Evolutionary conservation across 805 yeast species (phyloP).

Genomic region (Tetrapisispora nanseiensis): DNA sequence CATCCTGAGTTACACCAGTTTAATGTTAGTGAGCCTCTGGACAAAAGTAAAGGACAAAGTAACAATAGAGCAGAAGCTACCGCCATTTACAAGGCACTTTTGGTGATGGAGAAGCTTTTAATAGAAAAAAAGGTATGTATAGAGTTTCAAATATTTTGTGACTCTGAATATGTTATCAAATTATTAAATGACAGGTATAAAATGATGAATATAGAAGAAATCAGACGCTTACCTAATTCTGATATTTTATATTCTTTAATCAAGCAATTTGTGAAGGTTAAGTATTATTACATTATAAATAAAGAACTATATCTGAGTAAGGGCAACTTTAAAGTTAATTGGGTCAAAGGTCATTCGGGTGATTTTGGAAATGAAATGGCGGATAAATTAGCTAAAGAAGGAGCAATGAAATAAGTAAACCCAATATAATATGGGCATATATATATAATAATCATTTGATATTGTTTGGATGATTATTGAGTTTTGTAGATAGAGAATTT

Average conservation of each 20-base stretch:
- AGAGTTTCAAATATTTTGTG: conserved; percentile 45
- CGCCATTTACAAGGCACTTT: conserved; percentile 54
- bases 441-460: too few relatives aligned
- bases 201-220: conserved; percentile 41
- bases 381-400: conserved; percentile 62
- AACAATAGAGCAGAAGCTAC: conserved; percentile 74
- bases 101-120: conserved; percentile 28
- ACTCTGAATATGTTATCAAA: conserved; percentile 58
- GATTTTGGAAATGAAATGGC: conserved; percentile 66
- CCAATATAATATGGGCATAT: too few relatives aligned
- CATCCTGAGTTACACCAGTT: conserved; percentile 28
- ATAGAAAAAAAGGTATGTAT: conserved; percentile 11
- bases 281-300: conserved; percentile 28
- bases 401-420: conserved; percentile 31
- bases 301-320: conserved; percentile 22
- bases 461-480: too few relatives aligned
- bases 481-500: too few relatives aligned
- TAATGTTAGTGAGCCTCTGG: conserved; percentile 46
- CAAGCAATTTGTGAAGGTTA: conserved; percentile 34
- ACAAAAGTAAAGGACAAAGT: conserved; percentile 41
- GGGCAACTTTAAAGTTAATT: conserved; percentile 36
- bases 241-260: conserved; percentile 31
- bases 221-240: conserved; percentile 20
- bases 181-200: conserved; percentile 47
- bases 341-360: conserved; percentile 71